These are phyloP conservation scores for Cerrena zonata DNA, from an alignment of 1,284 basidiomycete genomes.

Conservation along the genomic window DNA sequence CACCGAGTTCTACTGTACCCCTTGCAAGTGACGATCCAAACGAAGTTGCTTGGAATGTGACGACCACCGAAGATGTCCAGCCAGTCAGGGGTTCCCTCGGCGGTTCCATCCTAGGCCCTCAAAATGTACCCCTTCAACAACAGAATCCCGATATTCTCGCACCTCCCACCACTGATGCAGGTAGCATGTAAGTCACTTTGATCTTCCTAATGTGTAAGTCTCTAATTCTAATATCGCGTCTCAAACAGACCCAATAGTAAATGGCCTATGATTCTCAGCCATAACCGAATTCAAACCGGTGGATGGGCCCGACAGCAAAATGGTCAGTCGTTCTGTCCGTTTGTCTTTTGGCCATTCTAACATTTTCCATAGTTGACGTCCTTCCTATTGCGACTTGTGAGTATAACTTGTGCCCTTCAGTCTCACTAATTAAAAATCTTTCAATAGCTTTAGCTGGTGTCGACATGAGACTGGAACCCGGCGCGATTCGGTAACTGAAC, in stretches of 20 bases:
- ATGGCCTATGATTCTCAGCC: constrained; percentile 61
- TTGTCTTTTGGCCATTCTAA: not conserved
- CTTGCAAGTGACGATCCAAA: constrained; percentile 45
- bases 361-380: constrained; percentile 31
- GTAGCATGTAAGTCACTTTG: constrained; percentile 42
- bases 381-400: constrained; percentile 54
- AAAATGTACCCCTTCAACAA: constrained; percentile 41
- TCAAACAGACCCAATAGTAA: constrained; percentile 48
- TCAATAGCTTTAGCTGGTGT: constrained; percentile 54
- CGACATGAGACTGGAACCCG: constrained; percentile 30
- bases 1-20: constrained; percentile 30
- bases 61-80: constrained; percentile 19
- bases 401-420: too few species aligned
- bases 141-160: constrained; percentile 56
- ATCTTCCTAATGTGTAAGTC: not conserved
- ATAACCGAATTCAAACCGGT: constrained; percentile 43
- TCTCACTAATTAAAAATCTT: too few species aligned
- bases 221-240: too few species aligned
- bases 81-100: constrained; percentile 37
- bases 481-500: constrained; percentile 46
- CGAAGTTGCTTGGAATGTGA: constrained; percentile 28
- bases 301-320: constrained; percentile 49
- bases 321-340: constrained; percentile 26
- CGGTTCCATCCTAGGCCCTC: constrained; percentile 49
- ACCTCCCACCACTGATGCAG: constrained; percentile 56